Evolutionary conservation across 148 eudicot species (phyloP), one percentile per base, ranked within the genome.

Genomic region (Persicaria tinctoria): DNA sequence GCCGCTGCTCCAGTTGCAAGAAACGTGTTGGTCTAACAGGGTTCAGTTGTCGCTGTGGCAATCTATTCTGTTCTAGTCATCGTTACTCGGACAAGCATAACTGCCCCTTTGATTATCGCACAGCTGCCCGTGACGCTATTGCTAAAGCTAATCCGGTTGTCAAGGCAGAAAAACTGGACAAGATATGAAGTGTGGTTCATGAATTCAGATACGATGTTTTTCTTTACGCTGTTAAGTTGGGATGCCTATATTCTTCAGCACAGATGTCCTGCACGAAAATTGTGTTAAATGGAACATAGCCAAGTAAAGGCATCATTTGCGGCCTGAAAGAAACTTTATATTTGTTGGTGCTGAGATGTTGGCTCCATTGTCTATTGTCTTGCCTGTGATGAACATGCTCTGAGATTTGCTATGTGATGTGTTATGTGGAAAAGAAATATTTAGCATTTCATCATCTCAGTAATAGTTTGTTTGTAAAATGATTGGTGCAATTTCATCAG

Each of bases 121-220:
- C 91, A 1, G 93, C 91, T 4, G 97, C 87, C 0, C 74, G 93
- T 47, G 93, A 85, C 45, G 90, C 97, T n/a, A 91, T 91, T 1
- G 90, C 86, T 1, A 79, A 87, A 7, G 93, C 89, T 49, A 91
- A 91, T 77, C 97, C 97, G 1, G 91, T 91, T 12, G 90, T 91
- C 4, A 70, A 90, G 69, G 90, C 97, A 6, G 88, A 92, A 20
- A 91, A 91, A 83, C 85, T 91, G 51, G 57, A 53, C 11, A 53
- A 53, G 57, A 53, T 53, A 53, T 53, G 41, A 32, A 32, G 41
- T 32, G 41, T 32, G 41, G 41, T 32, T 32, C 2, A 32, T 32
- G 41, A 32, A 32, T 32, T 32, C 41, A 2, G 41, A 32, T 32
- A 32, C 41, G 41, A 32, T 32, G 41, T 3, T 32, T 2, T 2